Conservation (phyloP, 371 early-diverging fungal species). For the Neoconidiobolus thromboides region DNA sequence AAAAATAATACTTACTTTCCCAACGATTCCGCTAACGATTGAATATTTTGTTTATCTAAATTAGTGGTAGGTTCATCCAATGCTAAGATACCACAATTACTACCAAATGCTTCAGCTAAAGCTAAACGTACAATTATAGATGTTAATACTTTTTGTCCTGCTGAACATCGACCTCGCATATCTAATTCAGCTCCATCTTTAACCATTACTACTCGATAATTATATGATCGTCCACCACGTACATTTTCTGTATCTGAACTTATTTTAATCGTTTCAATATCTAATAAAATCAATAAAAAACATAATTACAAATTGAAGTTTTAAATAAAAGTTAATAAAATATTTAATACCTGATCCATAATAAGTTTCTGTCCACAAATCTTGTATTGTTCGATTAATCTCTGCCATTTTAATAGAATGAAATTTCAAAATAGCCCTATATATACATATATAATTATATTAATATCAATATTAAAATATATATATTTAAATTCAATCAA, state of each 20-base stretch:
- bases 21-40: constrained; percentile 75
- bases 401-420: constrained; percentile 95
- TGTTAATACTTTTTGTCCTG: constrained; percentile 97
- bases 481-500: neutral
- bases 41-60: constrained; percentile 87
- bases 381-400: constrained; percentile 90
- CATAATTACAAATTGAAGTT: no score
- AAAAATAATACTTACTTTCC: constrained; percentile 26
- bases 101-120: constrained; percentile 89
- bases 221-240: constrained; percentile 51
- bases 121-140: constrained; percentile 96
- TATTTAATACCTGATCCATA: constrained; percentile 64
- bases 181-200: constrained; percentile 82
- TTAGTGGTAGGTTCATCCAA: constrained; percentile 99
- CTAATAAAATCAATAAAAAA: constrained; percentile 17
- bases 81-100: constrained; percentile 91
- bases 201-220: constrained; percentile 95
- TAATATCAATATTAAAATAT: neutral
- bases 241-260: constrained; percentile 63
- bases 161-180: constrained; percentile 97
- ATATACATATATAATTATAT: neutral
- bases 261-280: constrained; percentile 92
- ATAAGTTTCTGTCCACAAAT: constrained; percentile 96
- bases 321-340: constrained; percentile 10
- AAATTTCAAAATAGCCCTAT: constrained; percentile 82